Evolutionary conservation across 2,329 filamentous ascomycete species (phyloP), one percentile per base, ranked within the genome.

Genomic region (Chaetomium globosum): DNA sequence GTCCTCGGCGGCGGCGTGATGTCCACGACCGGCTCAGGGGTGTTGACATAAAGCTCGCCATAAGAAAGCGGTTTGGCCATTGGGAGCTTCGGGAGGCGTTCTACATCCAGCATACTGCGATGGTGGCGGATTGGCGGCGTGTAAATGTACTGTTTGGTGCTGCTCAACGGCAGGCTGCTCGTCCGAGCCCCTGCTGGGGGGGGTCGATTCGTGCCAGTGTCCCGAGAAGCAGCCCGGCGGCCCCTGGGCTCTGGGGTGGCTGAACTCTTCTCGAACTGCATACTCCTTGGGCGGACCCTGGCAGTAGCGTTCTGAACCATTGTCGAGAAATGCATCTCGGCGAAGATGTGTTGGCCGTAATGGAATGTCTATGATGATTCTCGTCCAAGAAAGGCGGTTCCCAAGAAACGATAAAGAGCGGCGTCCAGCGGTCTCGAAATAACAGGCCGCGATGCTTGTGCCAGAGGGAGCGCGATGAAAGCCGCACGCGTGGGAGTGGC

Each of bases 21-120:
- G 1, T 65, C 30, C 49, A 43, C 39, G 4, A 49, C 21, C 4
- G 59, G 55, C 49, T 70, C 63, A 30, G 39, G 51, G 46, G 67
- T 69, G 46, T 73, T 71, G 54, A 76, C 68, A 65, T 80, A 80
- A 54, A 85, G 77, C 73, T 83, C 82, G 28, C 81, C 80, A 69
- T 80, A 82, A 12, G 77, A 77, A 68, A 83, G 77, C 39, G 79
- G 78, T 59, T 77, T 77, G 67, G 78, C 74, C 4, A 79, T 76
- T 8, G 75, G 77, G 28, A 85, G 75, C 65, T 70, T 81, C 13
- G 82, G 82, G 2, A 80, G 78, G 31, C 79, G 78, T 53, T 83
- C 82, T 21, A 85, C 76, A 54, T 83, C 80, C 23, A 85, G 76
- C 83, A 86, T 83, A 73, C 83, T 86, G 65, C 81, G 79, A 69